Base-by-base conservation (phyloP, 2,329 filamentous ascomycete genomes). In the Hypoxylon sp. region DNA sequence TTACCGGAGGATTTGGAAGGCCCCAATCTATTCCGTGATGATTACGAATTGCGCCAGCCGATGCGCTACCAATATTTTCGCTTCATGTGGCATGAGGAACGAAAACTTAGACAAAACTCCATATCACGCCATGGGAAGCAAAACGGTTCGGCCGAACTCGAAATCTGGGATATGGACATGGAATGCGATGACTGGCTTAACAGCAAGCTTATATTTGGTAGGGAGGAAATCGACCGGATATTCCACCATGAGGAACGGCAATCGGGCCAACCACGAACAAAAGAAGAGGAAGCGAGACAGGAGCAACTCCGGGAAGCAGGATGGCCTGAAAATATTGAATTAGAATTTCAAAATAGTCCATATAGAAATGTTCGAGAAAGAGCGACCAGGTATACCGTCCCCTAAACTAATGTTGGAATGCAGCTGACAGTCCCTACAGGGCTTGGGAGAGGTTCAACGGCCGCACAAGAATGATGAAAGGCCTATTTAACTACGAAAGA, bases 361-460 rank as follows among this genome's bases (percentile, higher is more conserved):
- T 68, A 72, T 37, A 73, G 58, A 61, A 21, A 56, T 37, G 53
- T 48, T 8, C 74, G 74, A 19, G 50, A 65, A 19, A 69, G 72
- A 53, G 73, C 74, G 44, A 70, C 69, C 39, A 73, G 65, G 74
- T 75, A 74, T 62, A 56, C 32, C 7, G n/a, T 51, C 13, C 24
- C n/a, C 11, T 37, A 29, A 46, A 50, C 3, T 29, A 29, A 15
- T 3, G 27, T n/a, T 17, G 11, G 2, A 17, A 54, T 51, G 3
- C 21, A 62, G 42, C 70, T 74, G 35, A 73, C 68, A 50, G 39
- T 65, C 64, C 64, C 1, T 68, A 52, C 58, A 86, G 86, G 6
- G 83, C 85, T 6, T 89, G 87, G 87, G 81, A 84, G 63, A 85
- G 85, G 72, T 94, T 93, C 75, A 88, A 88, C 65, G 82, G 84